Base-by-base conservation (phyloP, 2,329 filamentous ascomycete species). In the Orbilia ellipsospora region DNA sequence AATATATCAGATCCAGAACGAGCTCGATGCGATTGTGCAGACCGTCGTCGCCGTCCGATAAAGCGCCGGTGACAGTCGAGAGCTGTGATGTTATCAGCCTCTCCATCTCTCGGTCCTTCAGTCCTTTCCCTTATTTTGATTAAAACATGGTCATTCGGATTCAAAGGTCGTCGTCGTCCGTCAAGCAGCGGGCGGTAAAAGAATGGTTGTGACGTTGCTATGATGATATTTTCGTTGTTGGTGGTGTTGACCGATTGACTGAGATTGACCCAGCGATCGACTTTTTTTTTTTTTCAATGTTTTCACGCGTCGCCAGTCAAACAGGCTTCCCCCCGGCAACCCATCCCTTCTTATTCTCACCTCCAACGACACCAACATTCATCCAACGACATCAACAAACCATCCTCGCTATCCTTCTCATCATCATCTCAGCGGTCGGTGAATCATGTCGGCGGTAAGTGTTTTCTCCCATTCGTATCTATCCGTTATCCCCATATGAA, bases 1-100 rank as follows among this genome's bases (percentile, higher is more conserved):
- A 63, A 36, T 60, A 69, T 20, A 75, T 15, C 6, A 56, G 54
- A 28, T 68, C 63, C 20, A 67, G 54, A 13, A 51, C 36, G 42
- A 62, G 28, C 13, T 20, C n/a, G 18, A 74, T 55, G 7, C 44
- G 51, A 45, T 59, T 68, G 52, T 74, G 63, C 13, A 74, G 23
- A 13, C 52, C 6, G 20, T 40, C 56, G 56, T 61, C 56, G 45
- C 10, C 56, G 16, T 36, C 56, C 16, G 56, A 16, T 16, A 59
- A 2, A n/a, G 28, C 31, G 50, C 50, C 28, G 55, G 16, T 40
- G 55, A 59, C 55, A 40, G 55, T 42, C 28, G 55, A 59, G 1
- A 36, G 31, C 31, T 36, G 31, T 10, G 31, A 36, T 36, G 10
- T 36, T 7, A 36, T 10, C 31, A 36, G 31, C 31, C 31, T 36